These are phyloP conservation scores for Fusarium liriodendri DNA, from an alignment of 2,329 filamentous ascomycete species.

Conservation along the genomic window DNA sequence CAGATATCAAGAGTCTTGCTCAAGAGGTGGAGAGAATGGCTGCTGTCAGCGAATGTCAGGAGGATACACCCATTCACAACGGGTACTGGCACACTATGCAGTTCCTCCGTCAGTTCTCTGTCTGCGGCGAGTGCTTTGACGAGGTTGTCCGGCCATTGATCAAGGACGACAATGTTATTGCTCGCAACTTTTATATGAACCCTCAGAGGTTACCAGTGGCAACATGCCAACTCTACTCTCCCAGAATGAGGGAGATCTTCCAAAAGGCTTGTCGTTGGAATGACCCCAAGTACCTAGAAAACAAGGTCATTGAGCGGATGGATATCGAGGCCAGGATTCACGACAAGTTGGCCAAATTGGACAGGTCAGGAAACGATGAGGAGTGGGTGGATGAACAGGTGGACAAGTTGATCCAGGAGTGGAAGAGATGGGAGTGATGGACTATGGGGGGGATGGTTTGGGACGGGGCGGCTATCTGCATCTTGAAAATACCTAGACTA, in stretches of 20 bases:
- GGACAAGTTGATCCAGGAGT: slow-evolving; percentile 65
- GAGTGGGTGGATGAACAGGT: slow-evolving; percentile 56
- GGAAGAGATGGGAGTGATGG: slow-evolving; percentile 67
- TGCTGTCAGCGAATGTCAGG: slow-evolving; percentile 70
- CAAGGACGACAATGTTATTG: slow-evolving; percentile 64
- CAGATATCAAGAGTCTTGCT: slow-evolving; percentile 72
- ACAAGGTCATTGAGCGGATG: slow-evolving; percentile 68
- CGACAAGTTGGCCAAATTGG: slow-evolving; percentile 61
- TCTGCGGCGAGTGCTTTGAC: slow-evolving; percentile 89
- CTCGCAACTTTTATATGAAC: slow-evolving; percentile 72
- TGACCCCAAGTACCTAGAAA: slow-evolving; percentile 73
- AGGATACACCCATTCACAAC: slow-evolving; percentile 70
- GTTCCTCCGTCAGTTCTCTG: slow-evolving; percentile 79
- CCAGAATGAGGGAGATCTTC: slow-evolving; percentile 82
- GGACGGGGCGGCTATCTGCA: slow-evolving; percentile 22
- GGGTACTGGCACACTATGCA: slow-evolving; percentile 83
- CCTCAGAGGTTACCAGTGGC: slow-evolving; percentile 66
- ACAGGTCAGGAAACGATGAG: slow-evolving; percentile 49
- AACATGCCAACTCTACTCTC: slow-evolving; percentile 83
- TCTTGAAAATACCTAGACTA: slow-evolving; percentile 31
- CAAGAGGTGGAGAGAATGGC: slow-evolving; percentile 71
- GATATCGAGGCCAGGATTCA: slow-evolving; percentile 70
- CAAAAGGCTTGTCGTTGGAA: slow-evolving; percentile 71
- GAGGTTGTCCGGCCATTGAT: slow-evolving; percentile 79
- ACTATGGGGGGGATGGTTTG: background rate